A percentile compares a stretch with the other conserved stretches of the same genome.
phyloP scores from a whole-genome alignment of 2,329 filamentous ascomycete genomes.

The Calonectria pseudoturangicola region DNA sequence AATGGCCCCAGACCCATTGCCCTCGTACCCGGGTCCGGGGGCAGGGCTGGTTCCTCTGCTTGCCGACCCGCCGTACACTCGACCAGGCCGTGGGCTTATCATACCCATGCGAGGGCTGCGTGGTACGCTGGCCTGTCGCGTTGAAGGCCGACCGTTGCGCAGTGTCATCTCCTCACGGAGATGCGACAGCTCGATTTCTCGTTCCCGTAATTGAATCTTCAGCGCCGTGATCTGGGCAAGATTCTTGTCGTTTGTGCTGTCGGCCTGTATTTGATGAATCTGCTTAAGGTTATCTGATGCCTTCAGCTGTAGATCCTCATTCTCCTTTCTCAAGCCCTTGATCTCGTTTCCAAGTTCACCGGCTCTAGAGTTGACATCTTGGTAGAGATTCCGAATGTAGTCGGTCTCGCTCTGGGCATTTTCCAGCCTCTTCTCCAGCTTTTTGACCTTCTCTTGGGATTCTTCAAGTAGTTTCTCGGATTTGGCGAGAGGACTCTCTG shows the following conservation, averaged over 20 bases:
- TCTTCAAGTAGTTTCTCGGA: slow-evolving; percentile 61
- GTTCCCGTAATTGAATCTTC: slow-evolving; percentile 66
- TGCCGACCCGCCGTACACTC: slow-evolving; percentile 60
- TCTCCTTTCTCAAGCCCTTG: slow-evolving; percentile 63
- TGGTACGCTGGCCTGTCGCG: slow-evolving; percentile 73
- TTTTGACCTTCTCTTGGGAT: slow-evolving; percentile 60
- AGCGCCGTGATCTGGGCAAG: slow-evolving; percentile 64
- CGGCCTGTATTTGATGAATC: slow-evolving; percentile 68
- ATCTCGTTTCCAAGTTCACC: slow-evolving; percentile 68
- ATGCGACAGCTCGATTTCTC: slow-evolving; percentile 70
- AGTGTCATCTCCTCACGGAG: slow-evolving; percentile 69
- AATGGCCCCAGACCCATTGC: slow-evolving; percentile 49
- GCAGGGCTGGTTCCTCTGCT: slow-evolving; percentile 73
- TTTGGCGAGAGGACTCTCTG: slow-evolving; percentile 53
- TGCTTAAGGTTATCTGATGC: slow-evolving; percentile 66
- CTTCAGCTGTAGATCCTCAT: slow-evolving; percentile 63
- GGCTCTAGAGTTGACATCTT: slow-evolving; percentile 71
- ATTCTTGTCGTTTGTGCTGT: slow-evolving; percentile 59
- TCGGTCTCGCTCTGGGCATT: slow-evolving; percentile 70
- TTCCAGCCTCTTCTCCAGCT: slow-evolving; percentile 64
- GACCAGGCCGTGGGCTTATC: slow-evolving; percentile 68
- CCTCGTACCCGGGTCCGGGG: slow-evolving; percentile 58
- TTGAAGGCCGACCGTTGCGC: slow-evolving; percentile 72
- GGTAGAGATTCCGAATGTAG: slow-evolving; percentile 76
- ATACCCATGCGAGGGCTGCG: slow-evolving; percentile 73